Evolutionary conservation across 352 stramenopile species (phyloP).

Genomic region (Phytophthora ohioensis): DNA sequence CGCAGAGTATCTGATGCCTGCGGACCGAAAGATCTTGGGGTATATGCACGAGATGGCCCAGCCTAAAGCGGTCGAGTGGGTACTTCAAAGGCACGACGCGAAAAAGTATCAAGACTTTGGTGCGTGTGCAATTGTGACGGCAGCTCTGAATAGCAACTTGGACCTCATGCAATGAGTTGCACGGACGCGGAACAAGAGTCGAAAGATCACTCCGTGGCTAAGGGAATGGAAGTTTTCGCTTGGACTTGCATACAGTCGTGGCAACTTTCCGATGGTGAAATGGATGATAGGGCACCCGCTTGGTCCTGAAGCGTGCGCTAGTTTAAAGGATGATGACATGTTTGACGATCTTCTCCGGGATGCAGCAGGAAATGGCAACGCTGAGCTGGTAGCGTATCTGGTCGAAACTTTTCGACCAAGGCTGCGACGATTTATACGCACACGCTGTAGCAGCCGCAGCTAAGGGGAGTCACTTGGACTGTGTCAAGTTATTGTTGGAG

Average conservation of each 20-base stretch:
- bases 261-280: constrained; percentile 2
- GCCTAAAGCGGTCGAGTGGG: not conserved
- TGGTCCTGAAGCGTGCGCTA: not conserved
- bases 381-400: not conserved
- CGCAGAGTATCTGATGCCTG: constrained; percentile 7
- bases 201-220: not conserved
- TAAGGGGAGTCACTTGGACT: not conserved
- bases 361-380: not conserved
- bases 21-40: not conserved
- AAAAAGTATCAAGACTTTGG: constrained; percentile 1
- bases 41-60: not conserved
- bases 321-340: not conserved
- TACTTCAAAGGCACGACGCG: not conserved
- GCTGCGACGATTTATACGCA: not conserved
- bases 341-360: not conserved
- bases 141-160: not conserved
- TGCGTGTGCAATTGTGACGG: not conserved
- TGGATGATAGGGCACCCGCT: constrained; percentile 1
- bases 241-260: not conserved
- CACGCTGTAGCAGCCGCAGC: not conserved
- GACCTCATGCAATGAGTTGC: constrained; percentile 1
- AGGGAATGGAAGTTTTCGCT: not conserved
- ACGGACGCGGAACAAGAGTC: not conserved
- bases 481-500: not conserved
- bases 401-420: not conserved